Evolutionary conservation across 23 red algal genomes (phyloP).

Genomic region (Agarophyton chilense): DNA sequence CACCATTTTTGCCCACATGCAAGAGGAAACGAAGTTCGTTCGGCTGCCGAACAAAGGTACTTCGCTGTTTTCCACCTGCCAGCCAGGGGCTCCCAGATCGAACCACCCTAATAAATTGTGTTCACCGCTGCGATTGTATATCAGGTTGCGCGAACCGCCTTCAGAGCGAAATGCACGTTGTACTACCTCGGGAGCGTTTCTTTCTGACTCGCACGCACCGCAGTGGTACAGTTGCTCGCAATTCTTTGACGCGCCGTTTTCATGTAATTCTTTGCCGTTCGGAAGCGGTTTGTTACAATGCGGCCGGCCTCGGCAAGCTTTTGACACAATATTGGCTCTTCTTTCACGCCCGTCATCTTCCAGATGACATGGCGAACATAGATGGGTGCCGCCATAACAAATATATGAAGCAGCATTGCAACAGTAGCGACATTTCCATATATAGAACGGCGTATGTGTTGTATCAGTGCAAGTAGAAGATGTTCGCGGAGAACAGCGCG

Average conservation of each 20-base stretch:
- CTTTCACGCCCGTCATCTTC: slow-evolving; percentile 6
- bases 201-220: slow-evolving; percentile 30
- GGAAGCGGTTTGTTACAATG: slow-evolving; percentile 4
- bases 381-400: slow-evolving; percentile 66
- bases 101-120: slow-evolving; percentile 20
- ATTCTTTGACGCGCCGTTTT: slow-evolving; percentile 17
- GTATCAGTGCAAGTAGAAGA: slow-evolving; percentile 24
- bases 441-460: slow-evolving; percentile 34
- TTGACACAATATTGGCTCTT: not conserved
- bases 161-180: not conserved
- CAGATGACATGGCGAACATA: slow-evolving; percentile 65
- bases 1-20: slow-evolving; percentile 21
- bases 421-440: slow-evolving; percentile 81
- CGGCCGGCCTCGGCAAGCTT: slow-evolving; percentile 15
- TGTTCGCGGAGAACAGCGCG: slow-evolving; percentile 39
- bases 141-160: slow-evolving; percentile 38
- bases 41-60: not conserved
- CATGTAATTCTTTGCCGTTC: slow-evolving; percentile 9
- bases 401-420: slow-evolving; percentile 37
- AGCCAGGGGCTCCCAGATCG: not conserved
- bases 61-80: slow-evolving; percentile 33
- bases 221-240: slow-evolving; percentile 69
- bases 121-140: slow-evolving; percentile 50
- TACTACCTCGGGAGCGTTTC: not conserved
- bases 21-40: slow-evolving; percentile 63